Base-by-base conservation (phyloP, 1,284 basidiomycete species). In the Anthracocystis setariae region DNA sequence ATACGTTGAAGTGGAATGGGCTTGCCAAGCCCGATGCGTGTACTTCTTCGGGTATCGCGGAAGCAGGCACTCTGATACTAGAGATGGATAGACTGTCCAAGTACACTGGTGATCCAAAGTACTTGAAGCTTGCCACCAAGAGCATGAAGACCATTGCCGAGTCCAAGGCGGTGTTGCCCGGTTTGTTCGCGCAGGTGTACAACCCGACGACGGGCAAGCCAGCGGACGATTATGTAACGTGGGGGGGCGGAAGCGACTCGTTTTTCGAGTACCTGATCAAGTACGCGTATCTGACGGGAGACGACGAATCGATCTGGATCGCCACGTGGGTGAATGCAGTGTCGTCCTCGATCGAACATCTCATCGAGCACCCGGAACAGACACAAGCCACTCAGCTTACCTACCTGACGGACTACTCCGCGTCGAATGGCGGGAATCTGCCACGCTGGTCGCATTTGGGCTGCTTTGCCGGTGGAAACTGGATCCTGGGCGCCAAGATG, bases 191-290 rank as follows among this genome's bases (percentile, higher is more conserved):
- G 5, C 74, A 74, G 43, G 60, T 75, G 25, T 59, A 70, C 32
- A 24, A 60, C 27, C 58, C 64, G 24, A 20, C 2, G 1, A 70
- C 60, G 25, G 53, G 23, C 1, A 5, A 40, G 49, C 46, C 73
- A 1, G 32, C 25, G 20, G 58, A 69, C 24, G 69, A 73, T 46
- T 80, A 74, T 37, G 70, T 78, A 15, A 77, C 77, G 3, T 79
- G 73, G 70, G 77, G 76, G n/a, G 78, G 78, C 7, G 79, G 78
- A 20, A 66, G 66, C 29, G 79, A 79, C 53, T 63, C 55, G 15
- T 81, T 73, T 55, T 81, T 74, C 47, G 79, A 79, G 58, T 80
- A 80, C 42, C 60, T 79, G 17, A 50, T 76, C 69, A 80, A 80
- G 50, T 74, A 72, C 23, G 70, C 71, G 1, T 70, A 76, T 49